Evolutionary conservation across 495 filamentous ascomycete genomes (phyloP).

Genomic region (Xylaria scruposa): DNA sequence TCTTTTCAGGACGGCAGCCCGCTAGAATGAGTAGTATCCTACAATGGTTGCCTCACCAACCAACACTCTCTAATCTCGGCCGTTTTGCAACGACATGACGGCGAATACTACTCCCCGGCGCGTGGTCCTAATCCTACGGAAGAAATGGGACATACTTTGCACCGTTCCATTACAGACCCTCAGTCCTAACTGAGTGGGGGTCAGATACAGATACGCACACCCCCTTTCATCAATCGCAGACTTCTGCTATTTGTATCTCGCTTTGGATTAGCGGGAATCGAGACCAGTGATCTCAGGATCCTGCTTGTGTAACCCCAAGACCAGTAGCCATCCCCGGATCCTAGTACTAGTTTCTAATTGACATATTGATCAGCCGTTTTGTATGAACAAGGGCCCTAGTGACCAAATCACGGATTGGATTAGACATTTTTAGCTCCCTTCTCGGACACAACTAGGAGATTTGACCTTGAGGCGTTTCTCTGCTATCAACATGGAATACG

Average conservation of each 20-base stretch:
- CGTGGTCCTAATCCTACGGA: constrained; percentile 4
- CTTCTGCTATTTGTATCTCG: background rate
- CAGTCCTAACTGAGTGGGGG: background rate
- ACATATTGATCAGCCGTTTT: background rate
- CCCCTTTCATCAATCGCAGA: background rate
- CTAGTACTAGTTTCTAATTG: background rate
- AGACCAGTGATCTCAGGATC: background rate
- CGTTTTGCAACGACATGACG: background rate
- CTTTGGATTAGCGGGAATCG: background rate
- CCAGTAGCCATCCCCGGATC: background rate
- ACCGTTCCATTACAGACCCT: background rate
- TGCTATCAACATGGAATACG: background rate
- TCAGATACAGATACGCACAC: background rate
- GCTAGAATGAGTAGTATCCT: background rate
- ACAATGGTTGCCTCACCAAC: constrained; percentile 1
- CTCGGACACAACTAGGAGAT: background rate
- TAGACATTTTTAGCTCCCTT: background rate
- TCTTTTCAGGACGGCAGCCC: background rate
- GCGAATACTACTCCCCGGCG: constrained; percentile 3
- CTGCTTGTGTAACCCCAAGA: background rate
- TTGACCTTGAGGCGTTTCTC: background rate
- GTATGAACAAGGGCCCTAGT: background rate
- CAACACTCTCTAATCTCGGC: background rate
- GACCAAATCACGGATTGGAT: background rate
- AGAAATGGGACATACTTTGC: background rate